These are phyloP conservation scores for Darksidea phi DNA, from an alignment of 495 filamentous ascomycete species.

Conservation along the genomic window DNA sequence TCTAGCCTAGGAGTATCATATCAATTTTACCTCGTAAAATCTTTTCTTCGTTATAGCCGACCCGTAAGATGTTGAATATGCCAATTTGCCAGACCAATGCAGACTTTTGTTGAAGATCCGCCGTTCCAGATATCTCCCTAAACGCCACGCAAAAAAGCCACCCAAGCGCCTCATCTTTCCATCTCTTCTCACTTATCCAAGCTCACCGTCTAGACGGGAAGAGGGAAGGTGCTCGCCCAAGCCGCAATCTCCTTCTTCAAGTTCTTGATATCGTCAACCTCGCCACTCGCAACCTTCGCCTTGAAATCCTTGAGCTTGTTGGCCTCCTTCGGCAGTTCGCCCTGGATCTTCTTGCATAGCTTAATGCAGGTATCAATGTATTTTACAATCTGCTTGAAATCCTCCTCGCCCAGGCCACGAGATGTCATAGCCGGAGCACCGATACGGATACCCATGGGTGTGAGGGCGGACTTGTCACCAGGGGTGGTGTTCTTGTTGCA, in stretches of 20 bases:
- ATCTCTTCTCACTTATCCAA: not conserved
- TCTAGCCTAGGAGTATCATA: not conserved
- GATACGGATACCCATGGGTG: conserved; percentile 86
- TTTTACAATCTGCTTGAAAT: conserved; percentile 84
- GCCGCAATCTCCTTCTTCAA: conserved; percentile 83
- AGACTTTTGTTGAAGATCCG: conserved; percentile 29
- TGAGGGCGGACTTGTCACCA: conserved; percentile 87
- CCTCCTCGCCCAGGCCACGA: conserved; percentile 87
- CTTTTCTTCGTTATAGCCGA: not conserved
- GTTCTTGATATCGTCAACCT: conserved; percentile 72
- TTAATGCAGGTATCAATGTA: conserved; percentile 80
- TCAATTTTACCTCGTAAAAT: not conserved
- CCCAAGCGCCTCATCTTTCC: not conserved
- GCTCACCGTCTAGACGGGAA: conserved; percentile 71
- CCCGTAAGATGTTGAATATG: conserved; percentile 27
- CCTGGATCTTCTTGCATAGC: conserved; percentile 70
- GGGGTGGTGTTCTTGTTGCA: conserved; percentile 99
- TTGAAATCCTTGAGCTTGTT: conserved; percentile 99
- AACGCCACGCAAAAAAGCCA: conserved; percentile 9
- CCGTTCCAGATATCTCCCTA: not conserved
- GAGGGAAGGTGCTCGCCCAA: conserved; percentile 90
- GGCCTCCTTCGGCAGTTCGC: conserved; percentile 82
- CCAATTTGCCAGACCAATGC: conserved; percentile 24
- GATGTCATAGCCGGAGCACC: conserved; percentile 95
- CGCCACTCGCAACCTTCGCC: conserved; percentile 76